Base-by-base conservation (phyloP, 768 basidiomycete species). In the Tricholoma bakamatsutake region DNA sequence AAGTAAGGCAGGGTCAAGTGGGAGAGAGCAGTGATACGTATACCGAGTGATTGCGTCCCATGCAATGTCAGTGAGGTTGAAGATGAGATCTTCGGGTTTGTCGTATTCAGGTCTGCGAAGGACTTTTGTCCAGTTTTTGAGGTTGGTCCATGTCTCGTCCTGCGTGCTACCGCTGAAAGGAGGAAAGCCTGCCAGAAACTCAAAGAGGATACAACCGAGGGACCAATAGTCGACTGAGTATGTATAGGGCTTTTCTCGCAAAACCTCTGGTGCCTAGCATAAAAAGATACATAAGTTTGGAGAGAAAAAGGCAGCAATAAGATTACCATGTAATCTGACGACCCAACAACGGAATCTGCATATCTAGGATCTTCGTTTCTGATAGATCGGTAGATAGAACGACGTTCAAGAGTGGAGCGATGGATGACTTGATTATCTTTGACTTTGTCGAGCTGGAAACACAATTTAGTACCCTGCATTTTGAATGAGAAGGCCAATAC, bases 151-250 rank as follows among this genome's bases (percentile, higher is more conserved):
- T 0, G 97, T 99, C 71, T 99, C 97, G 61, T 99, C 94, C 0
- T 94, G 90, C 0, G 89, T 93, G 39, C 88, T 83, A 15, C 97
- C 97, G 47, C 92, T 97, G 75, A 99, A 99, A 1, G 97, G 97
- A 11, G 97, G 97, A 73, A 97, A 99, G 27, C 97, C 96, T 1
- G 93, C 90, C 13, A 96, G 76, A 69, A 96, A 95, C 74, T 99
- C 97, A 73, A 98, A 99, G 24, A 99, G 75, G 63, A 99, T 98
- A 70, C 97, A 98, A 5, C 97, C 97, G 7, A 99, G 80, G 1
- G 93, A 96, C 97, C 97, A 98, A 63, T 90, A 98, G 72, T 99
- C 97, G 48, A 98, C 97, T 0, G 92, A 91, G 70, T 89, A 98
- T 0, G 88, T 88, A 71, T 99, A 99, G 0, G 93, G 90, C 70